phyloP scores from a whole-genome alignment of 2,329 filamentous ascomycete genomes.

The Ilyonectria mors-panacis region DNA sequence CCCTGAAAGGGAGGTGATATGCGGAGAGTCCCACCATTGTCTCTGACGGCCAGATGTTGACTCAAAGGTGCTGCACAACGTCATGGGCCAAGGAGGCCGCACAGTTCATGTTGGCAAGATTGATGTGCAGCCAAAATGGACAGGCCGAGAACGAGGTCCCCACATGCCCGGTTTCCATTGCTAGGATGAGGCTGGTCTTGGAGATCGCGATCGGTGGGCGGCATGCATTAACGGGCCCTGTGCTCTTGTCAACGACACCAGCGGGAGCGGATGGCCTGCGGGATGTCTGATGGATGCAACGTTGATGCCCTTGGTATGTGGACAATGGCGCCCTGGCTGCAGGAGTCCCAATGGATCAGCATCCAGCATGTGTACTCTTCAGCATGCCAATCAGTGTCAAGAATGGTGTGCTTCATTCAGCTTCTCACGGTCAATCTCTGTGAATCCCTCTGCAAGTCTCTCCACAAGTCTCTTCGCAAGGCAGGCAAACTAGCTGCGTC shows the following conservation, averaged over 20 bases:
- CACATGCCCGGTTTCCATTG: slow-evolving; percentile 19
- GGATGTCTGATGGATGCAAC: slow-evolving; percentile 31
- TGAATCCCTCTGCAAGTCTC: background rate
- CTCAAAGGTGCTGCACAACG: slow-evolving; percentile 9
- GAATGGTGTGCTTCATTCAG: background rate
- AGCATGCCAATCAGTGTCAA: slow-evolving; percentile 4
- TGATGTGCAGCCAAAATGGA: slow-evolving; percentile 24
- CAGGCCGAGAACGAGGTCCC: slow-evolving; percentile 16
- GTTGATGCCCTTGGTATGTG: slow-evolving; percentile 19
- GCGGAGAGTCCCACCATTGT: slow-evolving; percentile 15
- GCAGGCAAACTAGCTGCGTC: slow-evolving; percentile 35
- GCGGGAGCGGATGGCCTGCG: slow-evolving; percentile 17
- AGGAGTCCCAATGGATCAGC: slow-evolving; percentile 10
- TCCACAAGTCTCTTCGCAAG: background rate
- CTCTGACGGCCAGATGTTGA: background rate
- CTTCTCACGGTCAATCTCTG: background rate
- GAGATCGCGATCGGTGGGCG: slow-evolving; percentile 19
- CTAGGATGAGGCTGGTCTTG: slow-evolving; percentile 14
- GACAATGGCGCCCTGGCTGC: slow-evolving; percentile 14
- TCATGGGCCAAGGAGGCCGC: slow-evolving; percentile 4
- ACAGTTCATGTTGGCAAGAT: slow-evolving; percentile 27
- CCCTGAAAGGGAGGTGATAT: slow-evolving; percentile 13
- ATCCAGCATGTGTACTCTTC: slow-evolving; percentile 9
- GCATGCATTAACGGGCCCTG: slow-evolving; percentile 21
- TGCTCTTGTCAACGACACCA: slow-evolving; percentile 3